A percentile compares a stretch with the other conserved stretches of the same genome.
Evolutionary conservation across 106 monocot species (phyloP).

Genomic region (Iris macrosiphon): DNA sequence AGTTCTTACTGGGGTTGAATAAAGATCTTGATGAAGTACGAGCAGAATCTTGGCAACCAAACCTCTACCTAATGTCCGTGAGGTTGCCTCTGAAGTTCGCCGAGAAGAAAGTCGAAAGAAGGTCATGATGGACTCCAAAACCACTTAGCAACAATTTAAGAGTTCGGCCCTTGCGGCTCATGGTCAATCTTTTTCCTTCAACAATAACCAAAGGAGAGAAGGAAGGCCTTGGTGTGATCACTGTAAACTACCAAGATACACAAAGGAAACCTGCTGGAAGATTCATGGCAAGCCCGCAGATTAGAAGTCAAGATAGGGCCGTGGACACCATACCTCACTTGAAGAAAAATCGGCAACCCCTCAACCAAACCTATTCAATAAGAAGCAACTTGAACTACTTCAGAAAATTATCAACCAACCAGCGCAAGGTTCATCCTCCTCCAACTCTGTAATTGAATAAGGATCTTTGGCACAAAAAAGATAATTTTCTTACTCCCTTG

Average conservation of each 20-base stretch:
- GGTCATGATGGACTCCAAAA: neutral
- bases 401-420: neutral
- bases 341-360: neutral
- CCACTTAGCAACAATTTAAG: neutral
- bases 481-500: neutral
- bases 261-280: too few relatives aligned
- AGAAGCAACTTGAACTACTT: neutral
- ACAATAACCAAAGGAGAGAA: too few relatives aligned
- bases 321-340: neutral
- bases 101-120: too few relatives aligned
- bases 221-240: neutral
- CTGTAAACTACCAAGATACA: neutral
- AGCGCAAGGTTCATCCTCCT: neutral
- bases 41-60: too few relatives aligned
- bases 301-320: too few relatives aligned
- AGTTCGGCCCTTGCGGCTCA: too few relatives aligned
- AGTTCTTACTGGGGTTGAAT: neutral
- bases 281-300: too few relatives aligned
- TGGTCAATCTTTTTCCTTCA: too few relatives aligned
- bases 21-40: neutral
- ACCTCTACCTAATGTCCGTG: neutral
- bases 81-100: neutral
- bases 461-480: neutral
- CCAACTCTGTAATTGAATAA: neutral
- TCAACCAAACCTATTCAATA: neutral